Evolutionary conservation across 2,329 filamentous ascomycete genomes (phyloP).

Genomic region (Talaromyces sp.): DNA sequence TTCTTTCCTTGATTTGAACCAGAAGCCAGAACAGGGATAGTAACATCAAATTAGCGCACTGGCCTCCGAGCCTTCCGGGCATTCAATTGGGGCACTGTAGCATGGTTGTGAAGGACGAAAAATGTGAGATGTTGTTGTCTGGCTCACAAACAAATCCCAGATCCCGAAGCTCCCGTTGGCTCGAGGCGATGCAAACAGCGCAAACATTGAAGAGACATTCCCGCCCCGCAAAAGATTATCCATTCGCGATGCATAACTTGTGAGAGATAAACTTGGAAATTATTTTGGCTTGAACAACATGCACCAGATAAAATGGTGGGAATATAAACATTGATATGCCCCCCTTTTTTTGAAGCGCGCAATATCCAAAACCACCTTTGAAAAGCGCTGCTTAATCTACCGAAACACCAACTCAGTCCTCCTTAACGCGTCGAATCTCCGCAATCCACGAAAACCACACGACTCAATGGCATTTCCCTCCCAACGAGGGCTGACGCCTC

Average conservation of each 20-base stretch:
- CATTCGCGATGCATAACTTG: background rate
- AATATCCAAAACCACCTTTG: background rate
- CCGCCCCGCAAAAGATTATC: slow-evolving; percentile 10
- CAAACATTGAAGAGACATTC: slow-evolving; percentile 27
- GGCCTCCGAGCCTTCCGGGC: background rate
- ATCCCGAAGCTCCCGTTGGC: slow-evolving; percentile 20
- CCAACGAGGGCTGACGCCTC: slow-evolving; percentile 68
- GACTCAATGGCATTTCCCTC: slow-evolving; percentile 59
- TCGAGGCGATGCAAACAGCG: slow-evolving; percentile 29
- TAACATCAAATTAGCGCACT: slow-evolving; percentile 1
- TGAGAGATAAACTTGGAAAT: background rate
- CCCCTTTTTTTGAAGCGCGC: background rate
- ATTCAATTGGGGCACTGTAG: slow-evolving; percentile 2
- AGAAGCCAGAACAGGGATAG: background rate
- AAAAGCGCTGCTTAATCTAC: background rate
- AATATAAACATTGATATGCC: slow-evolving; percentile 13
- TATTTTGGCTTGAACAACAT: slow-evolving; percentile 6
- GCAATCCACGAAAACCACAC: background rate
- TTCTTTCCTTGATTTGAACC: background rate
- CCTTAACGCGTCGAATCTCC: background rate
- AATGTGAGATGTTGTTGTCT: slow-evolving; percentile 11
- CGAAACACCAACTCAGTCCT: background rate
- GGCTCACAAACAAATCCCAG: background rate
- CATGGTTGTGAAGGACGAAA: slow-evolving; percentile 11
- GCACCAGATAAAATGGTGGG: background rate